A percentile compares a stretch with the other conserved stretches of the same genome.
These are phyloP conservation scores for Platismatia glauca DNA, from an alignment of 495 filamentous ascomycete species.

Conservation along the genomic window DNA sequence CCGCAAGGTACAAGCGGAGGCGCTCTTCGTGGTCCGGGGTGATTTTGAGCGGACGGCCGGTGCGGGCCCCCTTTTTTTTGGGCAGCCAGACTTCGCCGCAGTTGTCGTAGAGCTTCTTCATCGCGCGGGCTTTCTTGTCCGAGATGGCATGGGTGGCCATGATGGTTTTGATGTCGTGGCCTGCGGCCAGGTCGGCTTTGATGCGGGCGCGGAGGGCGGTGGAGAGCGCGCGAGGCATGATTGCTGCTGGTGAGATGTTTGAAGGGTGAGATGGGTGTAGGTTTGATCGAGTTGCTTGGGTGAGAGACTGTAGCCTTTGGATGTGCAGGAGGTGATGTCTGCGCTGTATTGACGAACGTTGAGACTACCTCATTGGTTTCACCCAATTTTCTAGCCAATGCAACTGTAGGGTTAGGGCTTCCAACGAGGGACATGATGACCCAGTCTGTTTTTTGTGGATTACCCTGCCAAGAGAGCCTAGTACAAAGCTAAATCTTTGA, in stretches of 20 bases:
- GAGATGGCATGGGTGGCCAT: constrained; percentile 9
- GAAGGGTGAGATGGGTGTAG: not conserved
- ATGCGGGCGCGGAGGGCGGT: constrained; percentile 13
- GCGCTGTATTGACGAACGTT: not conserved
- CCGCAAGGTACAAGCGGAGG: constrained; percentile 14
- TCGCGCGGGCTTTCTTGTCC: constrained; percentile 13
- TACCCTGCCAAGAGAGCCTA: too few relatives aligned
- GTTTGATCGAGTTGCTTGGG: not conserved
- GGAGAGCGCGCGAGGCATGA: constrained; percentile 15
- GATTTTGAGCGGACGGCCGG: constrained; percentile 18
- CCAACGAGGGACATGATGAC: too few relatives aligned
- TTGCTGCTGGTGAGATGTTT: not conserved
- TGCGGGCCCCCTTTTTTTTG: not conserved
- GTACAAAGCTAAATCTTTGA: too few relatives aligned
- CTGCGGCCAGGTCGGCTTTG: constrained; percentile 15
- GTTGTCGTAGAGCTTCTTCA: constrained; percentile 17
- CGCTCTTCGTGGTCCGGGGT: constrained; percentile 11
- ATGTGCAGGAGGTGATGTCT: not conserved
- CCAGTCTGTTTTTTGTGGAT: too few relatives aligned
- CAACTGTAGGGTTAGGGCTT: too few relatives aligned
- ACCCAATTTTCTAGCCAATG: too few relatives aligned
- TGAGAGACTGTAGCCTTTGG: not conserved
- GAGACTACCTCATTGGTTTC: too few relatives aligned
- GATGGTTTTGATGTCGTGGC: constrained; percentile 6
- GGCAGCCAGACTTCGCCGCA: constrained; percentile 19